Evolutionary conservation across 306 rosid species (phyloP), one percentile per base, ranked within the genome.

Genomic region (Dryas octopetala): DNA sequence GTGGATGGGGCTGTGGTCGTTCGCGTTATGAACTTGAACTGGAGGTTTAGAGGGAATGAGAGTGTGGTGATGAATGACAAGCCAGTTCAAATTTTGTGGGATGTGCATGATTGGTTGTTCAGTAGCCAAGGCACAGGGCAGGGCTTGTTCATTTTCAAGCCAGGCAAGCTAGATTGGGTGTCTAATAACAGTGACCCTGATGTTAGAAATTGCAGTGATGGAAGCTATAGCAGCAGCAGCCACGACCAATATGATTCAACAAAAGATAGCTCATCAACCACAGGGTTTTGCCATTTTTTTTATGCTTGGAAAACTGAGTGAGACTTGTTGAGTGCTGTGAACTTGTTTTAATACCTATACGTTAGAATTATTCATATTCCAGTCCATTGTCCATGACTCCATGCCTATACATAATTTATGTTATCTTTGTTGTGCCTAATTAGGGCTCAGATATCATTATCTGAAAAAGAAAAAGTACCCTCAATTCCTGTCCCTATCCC

Each of bases 1-100:
- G 82, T 91, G 44, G 91, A 89, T 43, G 89, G 91, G 40, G 66
- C 70, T 3, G 75, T 82, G 81, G 83, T 74, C 0, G 81, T 79
- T 64, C 84, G 91, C 41, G 61, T 91, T 43, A 84, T 83, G 87
- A 91, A 91, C 82, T 76, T 91, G 84, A 83, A 87, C 80, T 87
- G 97, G 94, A 91, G 86, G 70, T 91, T 91, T 28, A 81, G 92
- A 77, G 94, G 97, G 70, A 91, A 91, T 57, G 89, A 89, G 74
- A 64, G 84, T 4, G 78, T 81, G 54, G 81, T 80, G 79, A 80
- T 87, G 74, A 78, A 91, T 65, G 82, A 78, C 74, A 65, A 78
- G 13, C 88, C 87, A 0, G 80, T 91, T 38, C 83, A 91, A 51
- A 83, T 89, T 6, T 76, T 87, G 44, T 91, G 94, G 97, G 97